Evolutionary conservation across 2,329 filamentous ascomycete genomes (phyloP), one percentile per base, ranked within the genome.

Genomic region (Colletotrichum tofieldiae): DNA sequence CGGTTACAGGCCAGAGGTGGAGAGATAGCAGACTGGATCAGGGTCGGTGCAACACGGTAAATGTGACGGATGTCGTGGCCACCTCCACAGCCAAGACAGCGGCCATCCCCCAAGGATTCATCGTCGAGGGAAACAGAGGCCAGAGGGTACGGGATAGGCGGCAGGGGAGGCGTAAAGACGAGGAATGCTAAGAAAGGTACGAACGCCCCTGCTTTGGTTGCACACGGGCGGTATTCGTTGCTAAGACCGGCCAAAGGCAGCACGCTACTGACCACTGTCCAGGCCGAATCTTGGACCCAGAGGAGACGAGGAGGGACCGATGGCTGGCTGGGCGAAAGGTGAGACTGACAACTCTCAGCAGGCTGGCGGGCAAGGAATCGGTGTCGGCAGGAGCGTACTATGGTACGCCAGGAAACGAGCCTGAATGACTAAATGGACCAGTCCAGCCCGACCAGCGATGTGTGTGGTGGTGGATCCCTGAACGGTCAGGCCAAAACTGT

Each of bases 391-490:
- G 47, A 51, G 6, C 16, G 35, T 41, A 23, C 35, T 3, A n/a
- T 26, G 32, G 60, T 14, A 29, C 35, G 47, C 60, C 60, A 39
- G 39, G 58, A 62, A 62, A 52, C 37, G 35, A 51, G 23, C 47
- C 56, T 41, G n/a, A 39, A 29, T 68, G 58, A 58, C 58, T 39
- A 68, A 72, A 72, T 72, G 65, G 69, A 63, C 60, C 69, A 68
- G 69, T 72, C 69, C 65, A 72, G 69, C 51, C 65, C 69, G 43
- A 29, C 52, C 49, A n/a, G 41, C 43, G 35, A 51, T 23, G 51
- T 39, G 63, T 41, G 32, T 61, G 35, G 9, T 20, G 32, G 35
- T 39, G 32, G 32, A 23, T 56, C 54, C 32, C 54, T 23, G 20
- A 37, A 18, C 32, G 16, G 16, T 16, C 35, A 23, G 14, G 54